Evolutionary conservation across 495 filamentous ascomycete species (phyloP), one percentile per base, ranked within the genome.

Genomic region (Ramalina intermedia): DNA sequence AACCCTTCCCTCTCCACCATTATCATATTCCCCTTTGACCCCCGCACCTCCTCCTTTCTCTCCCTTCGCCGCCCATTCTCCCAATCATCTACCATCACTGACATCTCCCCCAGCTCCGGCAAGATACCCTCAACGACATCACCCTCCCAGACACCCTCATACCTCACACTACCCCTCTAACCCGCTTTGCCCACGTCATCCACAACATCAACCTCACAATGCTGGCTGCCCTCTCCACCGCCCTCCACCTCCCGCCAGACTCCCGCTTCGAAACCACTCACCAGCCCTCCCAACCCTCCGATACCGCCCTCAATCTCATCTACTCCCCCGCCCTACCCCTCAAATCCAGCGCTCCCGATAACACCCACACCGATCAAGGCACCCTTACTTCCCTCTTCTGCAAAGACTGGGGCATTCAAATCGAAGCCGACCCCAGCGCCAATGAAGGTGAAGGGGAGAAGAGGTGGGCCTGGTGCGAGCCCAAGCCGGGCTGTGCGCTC

Each of bases 361-460:
- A 72, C 55, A 73, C 70, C 64, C 72, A 76, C 62, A 76, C 73
- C 39, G 73, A 76, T 63, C 70, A 72, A 59, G 66, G 67, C 61
- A 70, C 69, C 42, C 62, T 77, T 49, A 75, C 73, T n/a, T 60
- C 73, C 14, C 71, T 77, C 16, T 40, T 49, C 46, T 42, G 35
- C 35, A 18, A 41, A 2, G 17, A 40, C 13, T 49, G 38, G 46
- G 46, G 46, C 11, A 49, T 40, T 23, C 14, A 14, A 33, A 16
- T 49, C 36, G 46, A 51, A 26, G 24, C 37, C 76, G 56, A 63
- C 77, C 49, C 66, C 67, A 0, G 65, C 67, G 0, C 70, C 68
- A 7, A 24, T 7, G 29, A 13, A 33, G 8, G 29, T 2, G 3
- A 33, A 33, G 69, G 66, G 3, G 55, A 59, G 6, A 63, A 63